Evolutionary conservation across 2,329 filamentous ascomycete species (phyloP), one percentile per base, ranked within the genome.

Genomic region (Exophiala sideris): DNA sequence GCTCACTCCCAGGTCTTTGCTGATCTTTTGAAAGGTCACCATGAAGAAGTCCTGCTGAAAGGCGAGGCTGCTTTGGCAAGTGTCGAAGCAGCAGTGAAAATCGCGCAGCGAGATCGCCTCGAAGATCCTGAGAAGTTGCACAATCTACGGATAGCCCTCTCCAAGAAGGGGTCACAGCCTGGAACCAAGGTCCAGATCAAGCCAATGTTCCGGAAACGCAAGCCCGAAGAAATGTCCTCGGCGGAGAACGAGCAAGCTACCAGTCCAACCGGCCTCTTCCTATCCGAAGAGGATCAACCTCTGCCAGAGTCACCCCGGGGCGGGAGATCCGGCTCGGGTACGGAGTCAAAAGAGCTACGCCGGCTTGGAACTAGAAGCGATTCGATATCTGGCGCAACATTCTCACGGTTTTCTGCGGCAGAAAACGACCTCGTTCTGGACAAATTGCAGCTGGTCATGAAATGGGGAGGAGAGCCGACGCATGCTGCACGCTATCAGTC

Each of bases 111-210:
- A 33, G 84, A 90, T 64, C 88, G 87, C 1, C 76, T 91, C 16
- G 94, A 99, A 70, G 95, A 99, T 66, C 79, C 79, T 45, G 84
- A 82, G 47, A 99, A 99, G 72, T 83, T 99, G n/a, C 86, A 84
- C 60, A 79, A 89, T 39, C 79, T 99, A 46, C 86, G 88, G 54
- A 92, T 92, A 59, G 92, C 95, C 5, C 76, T 99, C 5, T 85
- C 89, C 39, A 95, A 94, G 73, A 99, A 99, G 71, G 91, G 91
- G 1, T 85, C 85, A 16, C 96, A 92, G 88, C 86, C 91, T 3
- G 94, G 94, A 0, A 99, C 94, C 1, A 99, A 99, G 70, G 91
- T 99, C 2, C 94, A 99, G 71, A 97, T 99, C 69, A 99, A 99
- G 71, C 94, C 94, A 8, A 96, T 99, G 91, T 99, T 99, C 71